Evolutionary conservation across 495 filamentous ascomycete species (phyloP).

Genomic region (Pyronema domesticum): DNA sequence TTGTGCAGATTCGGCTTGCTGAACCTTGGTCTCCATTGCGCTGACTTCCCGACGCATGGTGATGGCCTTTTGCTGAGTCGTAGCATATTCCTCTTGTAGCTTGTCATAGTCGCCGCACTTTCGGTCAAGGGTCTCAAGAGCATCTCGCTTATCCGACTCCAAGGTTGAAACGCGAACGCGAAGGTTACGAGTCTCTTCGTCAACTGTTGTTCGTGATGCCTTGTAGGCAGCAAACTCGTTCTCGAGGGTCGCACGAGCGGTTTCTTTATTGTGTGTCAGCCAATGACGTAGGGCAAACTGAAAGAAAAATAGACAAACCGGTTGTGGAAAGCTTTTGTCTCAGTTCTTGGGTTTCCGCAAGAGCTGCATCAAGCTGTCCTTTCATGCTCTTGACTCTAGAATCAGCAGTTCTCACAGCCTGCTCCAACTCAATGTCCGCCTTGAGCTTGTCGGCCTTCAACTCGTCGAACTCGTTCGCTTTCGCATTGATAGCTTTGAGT

Average conservation of each 20-base stretch:
- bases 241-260: constrained; percentile 45
- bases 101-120: constrained; percentile 75
- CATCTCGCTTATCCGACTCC: constrained; percentile 81
- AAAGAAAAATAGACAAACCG: constrained; percentile 36
- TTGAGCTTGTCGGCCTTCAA: constrained; percentile 68
- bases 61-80: constrained; percentile 72
- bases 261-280: constrained; percentile 34
- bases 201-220: constrained; percentile 53
- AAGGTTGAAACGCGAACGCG: constrained; percentile 65
- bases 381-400: constrained; percentile 65
- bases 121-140: constrained; percentile 67
- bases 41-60: constrained; percentile 66
- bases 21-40: constrained; percentile 59
- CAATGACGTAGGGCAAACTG: background rate
- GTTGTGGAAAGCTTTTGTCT: constrained; percentile 61
- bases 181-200: constrained; percentile 57
- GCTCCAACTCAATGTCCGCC: constrained; percentile 82
- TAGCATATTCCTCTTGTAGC: constrained; percentile 67
- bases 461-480: constrained; percentile 62
- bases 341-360: constrained; percentile 60
- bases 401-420: constrained; percentile 61
- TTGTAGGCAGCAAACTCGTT: constrained; percentile 65
- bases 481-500: constrained; percentile 22
- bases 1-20: constrained; percentile 57
- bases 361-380: constrained; percentile 56